Evolutionary conservation across 441 rosid genomes (phyloP).

Genomic region (Euphorbia schlechtendalii): DNA sequence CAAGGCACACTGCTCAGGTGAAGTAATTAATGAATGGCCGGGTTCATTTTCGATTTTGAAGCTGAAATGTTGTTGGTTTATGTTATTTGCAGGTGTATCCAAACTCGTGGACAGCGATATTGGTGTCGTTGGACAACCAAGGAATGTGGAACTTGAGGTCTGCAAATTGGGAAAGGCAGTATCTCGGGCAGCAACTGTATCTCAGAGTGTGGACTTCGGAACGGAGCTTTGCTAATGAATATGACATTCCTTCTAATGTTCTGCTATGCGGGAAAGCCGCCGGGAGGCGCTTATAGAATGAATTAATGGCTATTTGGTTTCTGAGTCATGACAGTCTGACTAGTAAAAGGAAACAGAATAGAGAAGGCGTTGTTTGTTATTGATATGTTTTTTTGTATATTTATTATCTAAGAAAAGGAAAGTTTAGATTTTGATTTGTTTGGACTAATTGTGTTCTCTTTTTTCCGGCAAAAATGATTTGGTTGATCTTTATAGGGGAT

Average conservation of each 20-base stretch:
- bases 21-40: neutral
- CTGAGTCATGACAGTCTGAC: slow-evolving; percentile 40
- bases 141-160: slow-evolving; percentile 97
- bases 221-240: slow-evolving; percentile 63
- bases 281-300: slow-evolving; percentile 38
- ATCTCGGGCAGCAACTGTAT: slow-evolving; percentile 26
- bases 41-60: neutral
- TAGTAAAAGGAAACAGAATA: slow-evolving; percentile 12
- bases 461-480: neutral
- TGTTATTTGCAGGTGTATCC: slow-evolving; percentile 63
- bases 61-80: neutral
- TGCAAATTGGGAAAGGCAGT: slow-evolving; percentile 68
- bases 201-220: slow-evolving; percentile 61
- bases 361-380: neutral
- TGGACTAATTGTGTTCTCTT: neutral
- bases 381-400: neutral
- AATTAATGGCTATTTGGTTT: neutral
- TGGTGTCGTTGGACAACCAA: slow-evolving; percentile 79
- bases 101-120: slow-evolving; percentile 69
- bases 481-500: neutral
- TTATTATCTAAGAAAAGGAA: neutral
- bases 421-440: neutral
- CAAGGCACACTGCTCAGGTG: slow-evolving; percentile 92
- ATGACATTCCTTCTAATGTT: slow-evolving; percentile 61
- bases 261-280: slow-evolving; percentile 77